Evolutionary conservation across 148 eudicot species (phyloP), one percentile per base, ranked within the genome.

Genomic region (Arbutus unedo): DNA sequence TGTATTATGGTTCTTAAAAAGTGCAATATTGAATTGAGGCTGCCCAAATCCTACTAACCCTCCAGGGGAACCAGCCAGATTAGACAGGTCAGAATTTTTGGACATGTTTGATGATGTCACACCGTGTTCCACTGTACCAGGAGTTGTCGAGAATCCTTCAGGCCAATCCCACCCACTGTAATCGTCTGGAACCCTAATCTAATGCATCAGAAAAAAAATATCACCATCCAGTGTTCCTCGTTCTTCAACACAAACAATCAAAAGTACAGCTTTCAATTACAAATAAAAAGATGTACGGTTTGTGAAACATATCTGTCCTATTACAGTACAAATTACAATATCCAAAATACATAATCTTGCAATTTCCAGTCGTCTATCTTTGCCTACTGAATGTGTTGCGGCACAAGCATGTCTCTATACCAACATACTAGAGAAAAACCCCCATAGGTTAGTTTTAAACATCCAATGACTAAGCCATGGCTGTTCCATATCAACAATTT

Each of bases 111-210:
- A 82, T 73, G 82, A 84, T 75, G 83, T 71, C 41, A 50, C 78
- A 23, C 71, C 79, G 81, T 68, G 64, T 82, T 85, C 84, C 81
- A 84, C 79, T 79, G 77, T 79, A 84, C 85, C 88, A 87, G 91
- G 74, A 75, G 87, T 81, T 67, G 86, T 77, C 81, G 89, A 80
- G 80, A 83, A 81, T 85, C 81, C 94, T 86, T 93, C 91, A 81
- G 94, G 92, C 96, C 96, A 93, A 84, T 89, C 91, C 96, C 96
- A 93, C 86, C 92, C 94, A 86, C 74, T 85, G 74, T 89, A 88
- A 82, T 91, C 94, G 84, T 89, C 96, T 50, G 89, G 88, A 84
- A 88, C 88, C 88, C 85, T 91, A 87, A 93, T 89, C 96, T 93
- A 89, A 88, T 90, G 84, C 87, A 89, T 79, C 86, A 93, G 81